Base-by-base conservation (phyloP, 2,329 filamentous ascomycete species). In the Paramyrothecium sp. region DNA sequence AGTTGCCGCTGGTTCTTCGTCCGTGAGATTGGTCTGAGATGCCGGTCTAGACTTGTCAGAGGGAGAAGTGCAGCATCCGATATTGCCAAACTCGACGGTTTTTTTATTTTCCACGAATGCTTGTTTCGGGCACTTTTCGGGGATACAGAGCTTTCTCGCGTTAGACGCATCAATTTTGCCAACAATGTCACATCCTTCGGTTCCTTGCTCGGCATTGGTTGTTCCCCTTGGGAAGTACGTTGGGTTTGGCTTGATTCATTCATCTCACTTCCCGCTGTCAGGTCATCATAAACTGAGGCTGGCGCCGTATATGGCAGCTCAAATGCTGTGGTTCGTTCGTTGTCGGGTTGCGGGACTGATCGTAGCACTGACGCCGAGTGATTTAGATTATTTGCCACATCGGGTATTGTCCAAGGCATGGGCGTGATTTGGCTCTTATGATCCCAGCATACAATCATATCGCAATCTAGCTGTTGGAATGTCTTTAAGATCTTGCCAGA, bases 1-100 rank as follows among this genome's bases (percentile, higher is more conserved):
- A 65, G 55, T 51, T 67, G 54, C 13, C 68, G 63, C 26, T 63
- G 59, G 7, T 5, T 30, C 26, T 54, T 60, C 13, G 57, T 51
- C 38, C 61, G 57, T 8, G 56, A 41, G 2, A 10, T 17, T 10
- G 61, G 61, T 17, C 53, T 55, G 7, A 70, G 41, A 30, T 67
- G 63, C 54, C 63, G 61, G 3, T 66, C 61, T 8, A 69, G 56
- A 4, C 59, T 61, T 17, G 65, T 63, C 19, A 70, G 56, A 2
- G 70, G 65, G 7, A 67, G 56, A 17, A 64, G 54, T 33, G 58
- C 54, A 17, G 55, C 33, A 20, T 68, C 65, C 7, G 54, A 59
- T 46, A 58, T 54, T 30, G 51, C 63, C 19, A 58, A 20, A 44
- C 26, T 61, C 20, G 60, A 33, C 3, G 46, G 23, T 47, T 55